Evolutionary conservation across 2,329 filamentous ascomycete species (phyloP).

Genomic region (Pestalotiopsis fici): DNA sequence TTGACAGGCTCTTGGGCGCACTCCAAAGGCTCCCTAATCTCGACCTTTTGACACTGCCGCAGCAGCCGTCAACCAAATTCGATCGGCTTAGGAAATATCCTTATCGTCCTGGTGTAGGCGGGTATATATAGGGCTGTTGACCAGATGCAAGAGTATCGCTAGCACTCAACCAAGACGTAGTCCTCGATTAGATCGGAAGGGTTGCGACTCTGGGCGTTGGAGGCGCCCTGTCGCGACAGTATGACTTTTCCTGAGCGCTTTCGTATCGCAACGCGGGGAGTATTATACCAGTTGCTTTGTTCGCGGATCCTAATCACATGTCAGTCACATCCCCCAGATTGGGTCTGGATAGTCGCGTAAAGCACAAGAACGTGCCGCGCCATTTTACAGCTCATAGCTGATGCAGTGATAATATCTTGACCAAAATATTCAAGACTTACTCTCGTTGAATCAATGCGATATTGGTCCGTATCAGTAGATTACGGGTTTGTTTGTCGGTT

Average conservation of each 20-base stretch:
- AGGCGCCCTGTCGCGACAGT: slow-evolving; percentile 22
- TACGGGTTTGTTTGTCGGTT: slow-evolving; percentile 34
- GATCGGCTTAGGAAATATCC: background rate
- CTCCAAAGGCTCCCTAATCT: background rate
- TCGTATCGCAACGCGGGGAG: slow-evolving; percentile 25
- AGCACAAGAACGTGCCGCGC: background rate
- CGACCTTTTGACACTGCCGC: background rate
- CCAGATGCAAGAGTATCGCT: background rate
- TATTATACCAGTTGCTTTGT: slow-evolving; percentile 28
- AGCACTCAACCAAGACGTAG: background rate
- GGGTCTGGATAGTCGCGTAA: too few relatives aligned
- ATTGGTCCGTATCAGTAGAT: slow-evolving; percentile 44
- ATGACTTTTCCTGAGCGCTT: slow-evolving; percentile 27
- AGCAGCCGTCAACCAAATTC: background rate
- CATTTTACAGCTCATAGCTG: background rate
- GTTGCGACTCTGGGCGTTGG: slow-evolving; percentile 11
- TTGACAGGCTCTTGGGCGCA: background rate
- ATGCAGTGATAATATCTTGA: background rate
- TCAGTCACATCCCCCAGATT: slow-evolving; percentile 2
- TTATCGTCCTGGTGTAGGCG: background rate
- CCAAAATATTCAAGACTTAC: slow-evolving; percentile 33
- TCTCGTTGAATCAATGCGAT: slow-evolving; percentile 48
- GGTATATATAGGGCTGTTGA: background rate
- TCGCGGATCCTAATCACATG: slow-evolving; percentile 21
- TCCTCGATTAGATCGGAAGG: slow-evolving; percentile 11